Evolutionary conservation across 306 rosid genomes (phyloP), one percentile per base, ranked within the genome.

Genomic region (Clitoria ternatea): DNA sequence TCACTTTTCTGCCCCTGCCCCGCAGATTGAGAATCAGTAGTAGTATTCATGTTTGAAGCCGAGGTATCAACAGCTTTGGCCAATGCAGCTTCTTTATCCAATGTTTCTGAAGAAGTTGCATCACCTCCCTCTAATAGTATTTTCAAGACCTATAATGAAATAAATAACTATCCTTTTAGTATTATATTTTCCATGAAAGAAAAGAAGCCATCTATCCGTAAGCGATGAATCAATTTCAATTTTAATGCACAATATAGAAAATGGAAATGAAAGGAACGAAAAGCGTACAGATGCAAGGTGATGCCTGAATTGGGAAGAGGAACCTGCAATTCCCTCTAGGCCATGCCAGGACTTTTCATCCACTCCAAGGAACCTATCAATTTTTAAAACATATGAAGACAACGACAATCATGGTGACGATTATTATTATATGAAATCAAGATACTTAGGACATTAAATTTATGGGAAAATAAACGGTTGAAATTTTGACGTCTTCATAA

Each of bases 31-130:
- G 83, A 79, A 65, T 79, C 82, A 7, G 60, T 29, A 32, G 5
- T 6, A 62, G 32, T 37, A n/a, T 82, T 78, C 86, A 88, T 77
- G 84, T 79, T 78, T 53, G 3, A 61, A 19, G 54, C 79, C 65
- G 86, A 79, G 29, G 71, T 84, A 72, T 87, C 92, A 53, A 90
- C 77, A 14, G 89, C 86, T 60, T 70, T 87, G 30, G 96, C 74
- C 80, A 93, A 68, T 32, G 90, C 96, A 19, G 79, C 80, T 76
- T 90, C 90, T 78, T 87, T 89, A 49, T 81, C 83, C 47, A 61
- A 35, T 77, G 68, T 79, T 70, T 81, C 78, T 8, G 86, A 68
- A 80, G 84, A 71, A 48, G 54, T 15, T 29, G 77, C 83, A 52
- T 74, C 83, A 61, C 33, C 61, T 77, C 83, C 94, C 79, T 88